phyloP scores from a whole-genome alignment of 83 land plant species.

The Thuja plicata region DNA sequence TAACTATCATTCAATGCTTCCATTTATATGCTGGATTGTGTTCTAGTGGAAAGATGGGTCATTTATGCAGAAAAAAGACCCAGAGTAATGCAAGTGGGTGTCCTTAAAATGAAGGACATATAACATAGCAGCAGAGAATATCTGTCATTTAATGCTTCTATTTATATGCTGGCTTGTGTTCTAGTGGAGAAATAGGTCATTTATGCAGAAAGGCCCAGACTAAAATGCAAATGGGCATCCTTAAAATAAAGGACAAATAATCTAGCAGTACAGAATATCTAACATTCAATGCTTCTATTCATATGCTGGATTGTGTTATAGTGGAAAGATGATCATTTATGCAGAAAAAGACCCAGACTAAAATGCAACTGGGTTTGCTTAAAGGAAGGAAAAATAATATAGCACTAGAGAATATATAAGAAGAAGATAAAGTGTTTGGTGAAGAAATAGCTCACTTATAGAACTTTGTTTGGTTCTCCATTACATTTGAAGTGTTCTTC shows the following conservation, averaged over 20 bases:
- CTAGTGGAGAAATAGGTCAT: not conserved
- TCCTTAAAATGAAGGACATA: not conserved
- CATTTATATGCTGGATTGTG: not conserved
- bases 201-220: not conserved
- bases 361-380: not conserved
- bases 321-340: not conserved
- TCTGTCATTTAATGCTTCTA: not conserved
- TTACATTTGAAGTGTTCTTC: not conserved
- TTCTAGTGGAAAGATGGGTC: not conserved
- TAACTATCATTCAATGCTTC: not conserved
- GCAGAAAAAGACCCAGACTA: not conserved
- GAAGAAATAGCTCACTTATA: not conserved
- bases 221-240: not conserved
- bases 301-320: not conserved
- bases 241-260: not conserved
- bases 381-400: not conserved
- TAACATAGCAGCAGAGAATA: not conserved
- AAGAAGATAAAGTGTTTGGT: not conserved
- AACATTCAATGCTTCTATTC: not conserved
- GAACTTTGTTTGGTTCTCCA: too few species aligned
- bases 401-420: not conserved
- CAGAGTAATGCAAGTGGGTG: not conserved
- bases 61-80: not conserved
- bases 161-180: not conserved
- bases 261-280: not conserved